Evolutionary conservation across 1,284 basidiomycete species (phyloP).

Genomic region (Ganoderma sinense): DNA sequence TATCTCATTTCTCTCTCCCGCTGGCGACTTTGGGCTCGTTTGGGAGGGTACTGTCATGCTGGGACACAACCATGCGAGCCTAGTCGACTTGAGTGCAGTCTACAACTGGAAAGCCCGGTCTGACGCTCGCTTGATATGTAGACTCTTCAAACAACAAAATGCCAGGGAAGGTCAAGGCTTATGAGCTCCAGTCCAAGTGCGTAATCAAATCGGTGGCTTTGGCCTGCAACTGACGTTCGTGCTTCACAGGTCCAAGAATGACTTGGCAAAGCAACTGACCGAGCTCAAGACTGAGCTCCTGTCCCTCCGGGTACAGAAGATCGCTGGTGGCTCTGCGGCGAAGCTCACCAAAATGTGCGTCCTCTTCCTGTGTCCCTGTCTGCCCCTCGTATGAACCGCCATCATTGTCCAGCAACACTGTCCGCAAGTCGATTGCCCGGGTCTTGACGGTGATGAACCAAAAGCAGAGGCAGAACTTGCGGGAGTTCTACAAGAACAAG

Average conservation of each 20-base stretch:
- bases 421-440: slow-evolving; percentile 99
- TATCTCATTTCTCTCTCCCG: slow-evolving; percentile 27
- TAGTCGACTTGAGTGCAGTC: not conserved
- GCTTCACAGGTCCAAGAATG: slow-evolving; percentile 89
- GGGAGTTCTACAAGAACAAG: slow-evolving; percentile 98
- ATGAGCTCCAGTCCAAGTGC: slow-evolving; percentile 98
- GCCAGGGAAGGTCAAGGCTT: slow-evolving; percentile 94
- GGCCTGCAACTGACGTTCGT: slow-evolving; percentile 1
- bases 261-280: slow-evolving; percentile 93
- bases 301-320: slow-evolving; percentile 95
- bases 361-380: slow-evolving; percentile 3
- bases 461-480: slow-evolving; percentile 96
- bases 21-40: slow-evolving; percentile 15
- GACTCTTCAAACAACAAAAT: slow-evolving; percentile 55
- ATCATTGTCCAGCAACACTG: slow-evolving; percentile 74
- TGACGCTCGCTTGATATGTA: slow-evolving; percentile 27
- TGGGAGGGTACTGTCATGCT: slow-evolving; percentile 20
- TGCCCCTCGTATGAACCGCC: not conserved
- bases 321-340: slow-evolving; percentile 93
- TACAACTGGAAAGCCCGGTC: slow-evolving; percentile 11
- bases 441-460: slow-evolving; percentile 99
- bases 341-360: slow-evolving; percentile 98
- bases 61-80: slow-evolving; percentile 7
- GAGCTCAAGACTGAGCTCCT: slow-evolving; percentile 98
- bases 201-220: slow-evolving; percentile 37